Percentiles rank a stretch among this genome's conserved stretches.
phyloP scores from a whole-genome alignment of 2,329 filamentous ascomycete species.

The Macrophomina tecta region DNA sequence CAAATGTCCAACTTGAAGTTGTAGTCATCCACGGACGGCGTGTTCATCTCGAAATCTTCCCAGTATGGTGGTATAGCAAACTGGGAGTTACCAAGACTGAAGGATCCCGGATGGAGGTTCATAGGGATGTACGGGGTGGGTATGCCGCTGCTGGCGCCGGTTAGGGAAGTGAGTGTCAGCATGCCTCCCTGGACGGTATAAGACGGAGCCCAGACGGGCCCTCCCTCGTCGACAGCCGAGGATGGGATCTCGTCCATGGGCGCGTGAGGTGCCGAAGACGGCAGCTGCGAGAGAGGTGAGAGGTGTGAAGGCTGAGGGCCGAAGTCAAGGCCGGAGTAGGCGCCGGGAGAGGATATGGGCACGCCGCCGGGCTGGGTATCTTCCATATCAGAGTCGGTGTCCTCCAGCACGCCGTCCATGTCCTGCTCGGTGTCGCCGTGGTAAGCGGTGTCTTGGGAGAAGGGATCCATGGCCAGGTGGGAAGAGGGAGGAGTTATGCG shows the following conservation, averaged over 20 bases:
- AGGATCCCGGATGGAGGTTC: conserved; percentile 7
- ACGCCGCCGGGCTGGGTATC: conserved; percentile 27
- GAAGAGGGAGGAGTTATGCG: conserved; percentile 14
- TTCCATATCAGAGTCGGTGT: conserved; percentile 28
- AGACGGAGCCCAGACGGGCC: neutral
- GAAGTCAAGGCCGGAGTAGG: conserved; percentile 4
- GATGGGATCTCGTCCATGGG: conserved; percentile 2
- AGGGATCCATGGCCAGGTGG: neutral
- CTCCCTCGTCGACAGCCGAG: neutral
- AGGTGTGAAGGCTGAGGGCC: neutral
- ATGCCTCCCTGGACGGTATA: neutral
- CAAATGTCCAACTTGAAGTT: conserved; percentile 29
- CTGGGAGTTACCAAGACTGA: conserved; percentile 25
- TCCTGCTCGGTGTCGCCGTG: conserved; percentile 16
- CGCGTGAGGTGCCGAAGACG: neutral
- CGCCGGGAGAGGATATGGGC: neutral
- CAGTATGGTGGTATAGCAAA: conserved; percentile 11
- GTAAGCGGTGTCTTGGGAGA: conserved; percentile 17
- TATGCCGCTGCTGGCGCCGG: neutral
- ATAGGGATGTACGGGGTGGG: conserved; percentile 5
- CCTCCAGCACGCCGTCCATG: conserved; percentile 20
- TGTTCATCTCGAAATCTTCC: conserved; percentile 26
- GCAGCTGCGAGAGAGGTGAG: neutral
- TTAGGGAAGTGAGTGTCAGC: neutral
- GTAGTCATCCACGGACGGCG: conserved; percentile 27